A percentile compares a stretch with the other conserved stretches of the same genome.
Evolutionary conservation across 2,329 filamentous ascomycete species (phyloP).

Genomic region (Chalaropsis ovoidea): DNA sequence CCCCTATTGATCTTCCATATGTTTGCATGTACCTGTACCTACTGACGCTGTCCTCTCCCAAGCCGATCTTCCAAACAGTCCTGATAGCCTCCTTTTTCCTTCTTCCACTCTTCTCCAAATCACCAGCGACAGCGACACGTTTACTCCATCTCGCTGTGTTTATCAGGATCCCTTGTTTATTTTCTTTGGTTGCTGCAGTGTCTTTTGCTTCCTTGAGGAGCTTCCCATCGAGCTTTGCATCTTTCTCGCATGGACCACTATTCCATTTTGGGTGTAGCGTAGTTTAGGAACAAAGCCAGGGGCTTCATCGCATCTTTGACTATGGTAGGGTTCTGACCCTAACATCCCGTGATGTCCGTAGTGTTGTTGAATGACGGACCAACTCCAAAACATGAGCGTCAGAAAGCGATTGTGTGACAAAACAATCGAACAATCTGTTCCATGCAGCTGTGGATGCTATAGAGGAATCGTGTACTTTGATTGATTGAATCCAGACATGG

Average conservation of each 20-base stretch:
- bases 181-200: background rate
- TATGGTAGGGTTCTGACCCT: background rate
- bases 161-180: background rate
- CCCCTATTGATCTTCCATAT: too few species aligned
- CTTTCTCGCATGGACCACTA: background rate
- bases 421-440: background rate
- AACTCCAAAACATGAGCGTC: too few species aligned
- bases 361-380: too few species aligned
- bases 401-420: too few species aligned
- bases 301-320: background rate
- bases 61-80: background rate
- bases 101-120: background rate
- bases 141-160: background rate
- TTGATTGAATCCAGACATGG: background rate
- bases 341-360: too few species aligned
- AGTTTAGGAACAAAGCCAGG: background rate
- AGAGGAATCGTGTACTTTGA: background rate
- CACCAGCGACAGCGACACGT: background rate
- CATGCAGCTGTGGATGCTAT: too few species aligned
- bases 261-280: background rate
- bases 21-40: too few species aligned
- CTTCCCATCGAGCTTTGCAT: background rate
- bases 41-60: background rate
- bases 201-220: background rate
- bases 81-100: background rate